A percentile compares a stretch with the other conserved stretches of the same genome.
phyloP scores from a whole-genome alignment of 192 early-diverging fungal genomes.

The Podila horticola region DNA sequence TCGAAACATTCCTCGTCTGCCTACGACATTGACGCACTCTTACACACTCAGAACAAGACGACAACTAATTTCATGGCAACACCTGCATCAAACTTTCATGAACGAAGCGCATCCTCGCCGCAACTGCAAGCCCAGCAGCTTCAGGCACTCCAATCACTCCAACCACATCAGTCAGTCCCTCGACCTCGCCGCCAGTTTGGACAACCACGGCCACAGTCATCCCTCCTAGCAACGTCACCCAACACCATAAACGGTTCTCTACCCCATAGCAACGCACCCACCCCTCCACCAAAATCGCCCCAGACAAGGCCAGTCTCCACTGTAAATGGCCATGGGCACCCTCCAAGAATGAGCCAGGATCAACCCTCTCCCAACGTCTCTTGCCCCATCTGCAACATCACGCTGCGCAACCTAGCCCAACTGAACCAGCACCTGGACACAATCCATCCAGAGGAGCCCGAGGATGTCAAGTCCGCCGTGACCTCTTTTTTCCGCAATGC shows the following conservation, averaged over 20 bases:
- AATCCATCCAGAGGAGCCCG: slow-evolving; percentile 59
- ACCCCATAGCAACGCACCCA: slow-evolving; percentile 3
- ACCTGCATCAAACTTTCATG: slow-evolving; percentile 13
- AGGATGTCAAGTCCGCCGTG: slow-evolving; percentile 59
- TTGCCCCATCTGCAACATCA: slow-evolving; percentile 54
- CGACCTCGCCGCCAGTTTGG: slow-evolving; percentile 43
- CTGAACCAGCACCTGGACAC: slow-evolving; percentile 61
- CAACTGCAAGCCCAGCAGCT: slow-evolving; percentile 9
- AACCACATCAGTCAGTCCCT: slow-evolving; percentile 16
- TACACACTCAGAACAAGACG: no score
- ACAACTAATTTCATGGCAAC: slow-evolving; percentile 5
- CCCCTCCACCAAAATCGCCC: slow-evolving; percentile 38
- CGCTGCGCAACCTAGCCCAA: slow-evolving; percentile 38
- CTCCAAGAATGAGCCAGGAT: not conserved
- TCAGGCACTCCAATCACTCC: slow-evolving; percentile 7
- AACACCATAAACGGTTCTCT: not conserved
- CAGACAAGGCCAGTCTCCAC: slow-evolving; percentile 19
- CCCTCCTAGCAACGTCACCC: not conserved
- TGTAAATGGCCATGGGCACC: not conserved
- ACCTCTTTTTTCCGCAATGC: slow-evolving; percentile 62
- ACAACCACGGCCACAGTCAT: slow-evolving; percentile 13
- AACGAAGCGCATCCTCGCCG: slow-evolving; percentile 9
- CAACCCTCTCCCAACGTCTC: not conserved
- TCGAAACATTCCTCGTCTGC: no score
- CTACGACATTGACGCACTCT: no score